Conservation (phyloP, 768 basidiomycete species). For the Tulasnella sp. region DNA sequence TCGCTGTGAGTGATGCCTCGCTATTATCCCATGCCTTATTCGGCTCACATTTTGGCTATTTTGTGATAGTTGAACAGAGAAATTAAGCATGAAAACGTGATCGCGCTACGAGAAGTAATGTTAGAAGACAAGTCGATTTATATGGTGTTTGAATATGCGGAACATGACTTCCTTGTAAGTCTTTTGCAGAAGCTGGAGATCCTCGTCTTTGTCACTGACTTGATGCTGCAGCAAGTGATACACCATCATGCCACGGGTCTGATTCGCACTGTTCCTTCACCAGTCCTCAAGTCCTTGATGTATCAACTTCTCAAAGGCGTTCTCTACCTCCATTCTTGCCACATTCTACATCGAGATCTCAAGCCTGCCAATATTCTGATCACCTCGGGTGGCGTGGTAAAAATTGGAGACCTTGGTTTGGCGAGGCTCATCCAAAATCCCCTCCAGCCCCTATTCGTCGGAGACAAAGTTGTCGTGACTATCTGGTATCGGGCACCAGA, state of each 20-base stretch:
- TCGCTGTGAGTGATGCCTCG: slow-evolving; percentile 51
- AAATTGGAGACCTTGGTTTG: slow-evolving; percentile 96
- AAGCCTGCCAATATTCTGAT: slow-evolving; percentile 99
- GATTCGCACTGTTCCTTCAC: slow-evolving; percentile 43
- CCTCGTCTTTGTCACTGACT: background rate
- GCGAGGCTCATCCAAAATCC: slow-evolving; percentile 86
- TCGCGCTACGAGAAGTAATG: slow-evolving; percentile 85
- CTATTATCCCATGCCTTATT: background rate
- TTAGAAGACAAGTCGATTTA: slow-evolving; percentile 97
- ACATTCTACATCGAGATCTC: slow-evolving; percentile 92
- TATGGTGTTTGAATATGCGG: slow-evolving; percentile 99
- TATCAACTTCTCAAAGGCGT: slow-evolving; percentile 93
- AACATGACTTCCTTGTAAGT: slow-evolving; percentile 86
- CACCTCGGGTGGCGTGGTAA: slow-evolving; percentile 74
- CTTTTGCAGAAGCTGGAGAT: background rate
- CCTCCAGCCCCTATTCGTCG: slow-evolving; percentile 77
- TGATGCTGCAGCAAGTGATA: slow-evolving; percentile 71
- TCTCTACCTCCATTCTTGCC: slow-evolving; percentile 84
- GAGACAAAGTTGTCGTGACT: slow-evolving; percentile 97
- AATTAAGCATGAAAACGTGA: slow-evolving; percentile 81
- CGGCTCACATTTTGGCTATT: slow-evolving; percentile 13
- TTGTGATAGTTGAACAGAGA: slow-evolving; percentile 65
- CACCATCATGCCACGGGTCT: slow-evolving; percentile 92
- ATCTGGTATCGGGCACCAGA: slow-evolving; percentile 99
- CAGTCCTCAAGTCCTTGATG: slow-evolving; percentile 79